Conservation (phyloP, 768 basidiomycete genomes). For the Hygrocybe coccinea region DNA sequence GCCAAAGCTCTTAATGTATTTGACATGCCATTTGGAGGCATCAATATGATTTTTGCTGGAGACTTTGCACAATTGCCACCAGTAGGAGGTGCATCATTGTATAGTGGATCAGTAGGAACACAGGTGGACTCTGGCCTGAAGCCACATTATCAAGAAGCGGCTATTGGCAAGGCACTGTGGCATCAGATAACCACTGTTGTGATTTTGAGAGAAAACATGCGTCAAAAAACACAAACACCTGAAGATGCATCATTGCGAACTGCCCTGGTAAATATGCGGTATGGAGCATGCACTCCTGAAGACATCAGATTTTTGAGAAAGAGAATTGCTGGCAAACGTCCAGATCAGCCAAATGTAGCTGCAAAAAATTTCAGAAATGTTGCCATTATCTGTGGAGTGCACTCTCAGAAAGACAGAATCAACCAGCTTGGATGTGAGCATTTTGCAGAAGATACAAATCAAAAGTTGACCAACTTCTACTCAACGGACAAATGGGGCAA, state of each 20-base stretch:
- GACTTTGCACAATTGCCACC: slow-evolving; percentile 45
- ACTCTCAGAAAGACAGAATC: slow-evolving; percentile 21
- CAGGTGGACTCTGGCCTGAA: background rate
- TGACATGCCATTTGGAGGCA: slow-evolving; percentile 31
- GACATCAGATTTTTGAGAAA: slow-evolving; percentile 20
- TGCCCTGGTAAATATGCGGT: slow-evolving; percentile 23
- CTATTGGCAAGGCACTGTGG: slow-evolving; percentile 8
- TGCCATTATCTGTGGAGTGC: slow-evolving; percentile 22
- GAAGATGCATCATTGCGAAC: slow-evolving; percentile 17
- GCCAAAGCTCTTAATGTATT: background rate
- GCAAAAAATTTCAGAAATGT: slow-evolving; percentile 18
- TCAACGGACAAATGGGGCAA: slow-evolving; percentile 6
- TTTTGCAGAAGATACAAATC: slow-evolving; percentile 21
- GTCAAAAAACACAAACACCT: slow-evolving; percentile 11
- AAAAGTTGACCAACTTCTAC: slow-evolving; percentile 9
- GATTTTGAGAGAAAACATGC: slow-evolving; percentile 13
- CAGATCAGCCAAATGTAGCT: slow-evolving; percentile 2
- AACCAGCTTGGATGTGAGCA: slow-evolving; percentile 18
- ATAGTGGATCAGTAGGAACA: background rate
- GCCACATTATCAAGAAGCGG: slow-evolving; percentile 12
- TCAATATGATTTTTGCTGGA: slow-evolving; percentile 37
- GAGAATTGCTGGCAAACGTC: slow-evolving; percentile 6
- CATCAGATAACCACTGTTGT: background rate
- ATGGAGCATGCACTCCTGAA: slow-evolving; percentile 19
- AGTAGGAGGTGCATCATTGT: slow-evolving; percentile 14